phyloP scores from a whole-genome alignment of 2,329 filamentous ascomycete species.

The Escovopsis sp. region DNA sequence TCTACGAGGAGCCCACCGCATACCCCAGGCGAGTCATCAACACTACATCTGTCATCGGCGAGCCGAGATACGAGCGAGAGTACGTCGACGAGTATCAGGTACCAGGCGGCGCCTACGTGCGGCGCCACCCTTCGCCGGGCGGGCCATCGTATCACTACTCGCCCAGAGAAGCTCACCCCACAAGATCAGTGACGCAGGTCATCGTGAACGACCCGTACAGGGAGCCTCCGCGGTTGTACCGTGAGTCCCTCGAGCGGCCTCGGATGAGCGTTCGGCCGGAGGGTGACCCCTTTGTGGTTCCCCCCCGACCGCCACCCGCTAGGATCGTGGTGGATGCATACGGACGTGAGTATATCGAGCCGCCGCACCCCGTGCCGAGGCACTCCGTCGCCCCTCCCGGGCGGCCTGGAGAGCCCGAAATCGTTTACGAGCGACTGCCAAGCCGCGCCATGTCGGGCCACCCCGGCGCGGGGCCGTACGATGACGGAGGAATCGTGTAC shows the following conservation, averaged over 20 bases:
- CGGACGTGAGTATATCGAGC: slow-evolving; percentile 63
- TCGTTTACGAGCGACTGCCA: slow-evolving; percentile 51
- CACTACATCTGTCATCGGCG: slow-evolving; percentile 11
- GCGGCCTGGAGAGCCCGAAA: slow-evolving; percentile 33
- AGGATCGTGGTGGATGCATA: slow-evolving; percentile 70
- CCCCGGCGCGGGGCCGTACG: slow-evolving; percentile 29
- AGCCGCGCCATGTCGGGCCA: slow-evolving; percentile 37
- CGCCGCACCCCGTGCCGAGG: slow-evolving; percentile 27
- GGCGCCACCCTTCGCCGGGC: slow-evolving; percentile 23
- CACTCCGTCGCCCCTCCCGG: slow-evolving; percentile 39
- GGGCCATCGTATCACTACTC: slow-evolving; percentile 23
- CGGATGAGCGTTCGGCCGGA: slow-evolving; percentile 36
- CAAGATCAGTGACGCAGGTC: slow-evolving; percentile 28
- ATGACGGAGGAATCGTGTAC: slow-evolving; percentile 37
- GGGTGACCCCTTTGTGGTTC: slow-evolving; percentile 35
- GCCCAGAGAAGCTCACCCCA: slow-evolving; percentile 21
- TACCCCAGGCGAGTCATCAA: slow-evolving; percentile 13
- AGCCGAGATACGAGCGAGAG: slow-evolving; percentile 17
- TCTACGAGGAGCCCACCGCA: slow-evolving; percentile 17
- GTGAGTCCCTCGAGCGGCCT: slow-evolving; percentile 26
- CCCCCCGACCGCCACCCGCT: slow-evolving; percentile 37
- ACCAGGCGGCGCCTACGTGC: slow-evolving; percentile 16
- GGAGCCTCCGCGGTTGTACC: slow-evolving; percentile 28
- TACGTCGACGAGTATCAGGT: slow-evolving; percentile 19
- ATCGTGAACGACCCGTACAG: slow-evolving; percentile 26